Base-by-base conservation (phyloP, 805 yeast genomes). In the Saccharomycopsis synnaedendra region DNA sequence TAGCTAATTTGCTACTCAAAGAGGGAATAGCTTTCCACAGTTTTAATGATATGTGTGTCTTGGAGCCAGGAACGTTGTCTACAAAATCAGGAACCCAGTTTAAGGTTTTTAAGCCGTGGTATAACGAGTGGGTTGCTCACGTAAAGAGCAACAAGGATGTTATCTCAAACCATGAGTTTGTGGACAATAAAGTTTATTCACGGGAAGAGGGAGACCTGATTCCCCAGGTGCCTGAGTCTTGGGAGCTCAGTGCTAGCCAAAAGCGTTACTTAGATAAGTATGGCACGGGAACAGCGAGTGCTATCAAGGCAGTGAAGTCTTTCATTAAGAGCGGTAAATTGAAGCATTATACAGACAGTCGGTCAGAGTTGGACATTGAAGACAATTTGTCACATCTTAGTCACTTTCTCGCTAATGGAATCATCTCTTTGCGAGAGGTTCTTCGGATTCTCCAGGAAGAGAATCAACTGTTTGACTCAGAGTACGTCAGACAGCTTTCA, bases 401-500 rank as follows among this genome's bases (percentile, higher is more conserved):
- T 46, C 64, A 65, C 4, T 71, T 72, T 52, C 57, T 76, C 19
- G 62, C 78, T 1, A 55, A 65, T 10, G 82, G 82, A 0, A 58
- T 69, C 4, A 57, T 76, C 1, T 68, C 77, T 4, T 59, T 75
- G 1, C 57, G 76, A 33, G 56, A 64, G 3, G 60, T 73, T 3
- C 59, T 70, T 5, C 54, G 60, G 32, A 59, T 58, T 50, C 57
- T 67, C 11, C 54, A 61, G n/a, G 60, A 61, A 39, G 58, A 47
- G 48, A 62, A 55, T 51, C 58, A 34, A 54, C 57, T 35, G 59
- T 54, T 44, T 54, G 55, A 45, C 58, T 64, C 66, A 28, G 69
- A 68, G 41, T 76, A 72, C 63, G 63, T 75, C 32, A 66, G 79
- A 36, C 80, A 77, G 56, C 64, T 77, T 6, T 76, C 80, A 1